Conservation (phyloP, 176 grass and related monocot species). For the Triticum turgidum region DNA sequence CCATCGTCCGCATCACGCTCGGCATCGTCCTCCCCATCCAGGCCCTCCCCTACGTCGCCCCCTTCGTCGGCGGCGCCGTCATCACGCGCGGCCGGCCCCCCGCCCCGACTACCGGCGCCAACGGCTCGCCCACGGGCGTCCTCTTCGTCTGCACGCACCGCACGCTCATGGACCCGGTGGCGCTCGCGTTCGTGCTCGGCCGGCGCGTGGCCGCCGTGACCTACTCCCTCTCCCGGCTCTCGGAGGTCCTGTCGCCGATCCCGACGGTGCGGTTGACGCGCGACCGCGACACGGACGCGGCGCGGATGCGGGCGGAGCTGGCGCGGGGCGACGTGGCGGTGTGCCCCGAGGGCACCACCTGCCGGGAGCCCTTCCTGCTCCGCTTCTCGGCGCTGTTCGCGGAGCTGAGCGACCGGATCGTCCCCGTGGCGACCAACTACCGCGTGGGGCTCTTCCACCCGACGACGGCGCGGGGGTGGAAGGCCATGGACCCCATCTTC, state of each 20-base stretch:
- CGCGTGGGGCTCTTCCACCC: conserved; percentile 88
- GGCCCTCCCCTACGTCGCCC: conserved; percentile 45
- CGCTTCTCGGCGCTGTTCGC: conserved; percentile 93
- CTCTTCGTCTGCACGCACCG: conserved; percentile 97
- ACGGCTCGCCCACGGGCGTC: conserved; percentile 33
- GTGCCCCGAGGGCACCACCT: conserved; percentile 96
- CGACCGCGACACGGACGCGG: conserved; percentile 51
- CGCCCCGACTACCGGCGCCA: neutral
- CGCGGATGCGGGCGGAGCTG: conserved; percentile 52
- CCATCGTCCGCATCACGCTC: conserved; percentile 69
- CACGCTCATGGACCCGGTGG: conserved; percentile 76
- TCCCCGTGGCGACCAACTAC: conserved; percentile 88
- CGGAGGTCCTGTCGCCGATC: conserved; percentile 74
- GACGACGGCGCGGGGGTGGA: conserved; percentile 87
- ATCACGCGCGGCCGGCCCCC: conserved; percentile 49
- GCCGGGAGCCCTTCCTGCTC: conserved; percentile 88
- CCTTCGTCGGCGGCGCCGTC: conserved; percentile 65
- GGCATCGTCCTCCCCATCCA: conserved; percentile 63
- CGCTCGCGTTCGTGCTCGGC: conserved; percentile 55
- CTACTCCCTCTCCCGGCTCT: conserved; percentile 77
- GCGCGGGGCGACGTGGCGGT: conserved; percentile 65
- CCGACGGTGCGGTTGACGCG: conserved; percentile 62
- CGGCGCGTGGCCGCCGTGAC: conserved; percentile 69
- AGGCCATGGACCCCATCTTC: conserved; percentile 99
- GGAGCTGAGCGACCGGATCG: conserved; percentile 92